These are phyloP conservation scores for Umbilicus rupestris DNA, from an alignment of 164 flowering plant genomes.

Conservation along the genomic window DNA sequence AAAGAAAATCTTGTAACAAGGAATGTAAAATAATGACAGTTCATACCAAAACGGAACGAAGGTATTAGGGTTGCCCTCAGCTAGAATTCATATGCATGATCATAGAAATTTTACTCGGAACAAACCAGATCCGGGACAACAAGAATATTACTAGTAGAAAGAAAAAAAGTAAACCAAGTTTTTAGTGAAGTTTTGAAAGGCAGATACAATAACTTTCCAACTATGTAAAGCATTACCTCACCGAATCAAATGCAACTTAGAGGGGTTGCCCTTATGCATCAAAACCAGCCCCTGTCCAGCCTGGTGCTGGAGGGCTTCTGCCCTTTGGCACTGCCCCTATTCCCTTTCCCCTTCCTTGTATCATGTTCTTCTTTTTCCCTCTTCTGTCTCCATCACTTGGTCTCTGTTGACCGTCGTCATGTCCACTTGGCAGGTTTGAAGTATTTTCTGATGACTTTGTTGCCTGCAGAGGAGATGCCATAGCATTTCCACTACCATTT, in stretches of 20 bases:
- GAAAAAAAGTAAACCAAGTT: background rate
- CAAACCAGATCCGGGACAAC: background rate
- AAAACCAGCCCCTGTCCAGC: slow-evolving; percentile 98
- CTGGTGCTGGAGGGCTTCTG: slow-evolving; percentile 53
- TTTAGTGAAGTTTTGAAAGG: background rate
- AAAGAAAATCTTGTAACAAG: too few relatives aligned
- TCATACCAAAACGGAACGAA: background rate
- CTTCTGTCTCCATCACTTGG: slow-evolving; percentile 49
- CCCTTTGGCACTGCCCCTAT: slow-evolving; percentile 59
- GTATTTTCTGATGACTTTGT: slow-evolving; percentile 5
- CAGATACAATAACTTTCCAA: background rate
- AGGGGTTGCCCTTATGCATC: slow-evolving; percentile 25
- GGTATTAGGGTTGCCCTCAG: background rate
- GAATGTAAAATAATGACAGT: background rate
- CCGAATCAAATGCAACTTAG: background rate
- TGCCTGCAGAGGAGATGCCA: background rate
- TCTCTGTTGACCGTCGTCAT: slow-evolving; percentile 23
- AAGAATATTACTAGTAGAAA: background rate
- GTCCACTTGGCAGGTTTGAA: slow-evolving; percentile 25
- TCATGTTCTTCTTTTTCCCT: slow-evolving; percentile 51
- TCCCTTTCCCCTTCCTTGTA: slow-evolving; percentile 69
- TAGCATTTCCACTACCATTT: background rate
- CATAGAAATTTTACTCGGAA: background rate
- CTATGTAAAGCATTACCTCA: background rate
- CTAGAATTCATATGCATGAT: background rate